Percentiles rank a stretch among this genome's conserved stretches.
Evolutionary conservation across 371 early-diverging fungal genomes (phyloP).

Genomic region (Smittium culicis): DNA sequence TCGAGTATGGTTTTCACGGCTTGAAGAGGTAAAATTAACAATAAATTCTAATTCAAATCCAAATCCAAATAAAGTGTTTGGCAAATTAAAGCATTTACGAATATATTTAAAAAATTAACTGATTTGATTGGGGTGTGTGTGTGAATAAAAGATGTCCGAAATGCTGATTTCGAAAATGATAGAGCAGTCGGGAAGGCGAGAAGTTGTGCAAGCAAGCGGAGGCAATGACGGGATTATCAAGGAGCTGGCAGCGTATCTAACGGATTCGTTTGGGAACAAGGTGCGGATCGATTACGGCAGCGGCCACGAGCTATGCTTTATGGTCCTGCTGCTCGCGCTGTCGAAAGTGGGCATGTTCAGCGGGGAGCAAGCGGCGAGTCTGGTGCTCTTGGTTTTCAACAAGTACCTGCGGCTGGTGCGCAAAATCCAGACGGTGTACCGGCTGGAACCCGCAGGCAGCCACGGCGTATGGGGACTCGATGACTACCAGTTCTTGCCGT

Average conservation of each 20-base stretch:
- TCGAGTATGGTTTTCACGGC: slow-evolving; percentile 52
- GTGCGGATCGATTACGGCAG: slow-evolving; percentile 98
- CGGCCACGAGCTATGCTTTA: slow-evolving; percentile 96
- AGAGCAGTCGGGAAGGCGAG: too few relatives aligned
- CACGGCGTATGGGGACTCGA: slow-evolving; percentile 99
- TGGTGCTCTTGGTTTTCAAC: slow-evolving; percentile 65
- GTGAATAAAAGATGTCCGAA: too few relatives aligned
- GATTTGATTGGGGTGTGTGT: too few relatives aligned
- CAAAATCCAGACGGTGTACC: slow-evolving; percentile 78
- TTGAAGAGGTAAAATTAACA: slow-evolving; percentile 36
- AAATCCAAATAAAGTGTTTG: background rate
- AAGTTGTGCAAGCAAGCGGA: too few relatives aligned
- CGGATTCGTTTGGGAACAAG: slow-evolving; percentile 81
- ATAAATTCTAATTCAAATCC: background rate
- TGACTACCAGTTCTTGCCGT: slow-evolving; percentile 97
- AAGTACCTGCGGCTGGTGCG: slow-evolving; percentile 79
- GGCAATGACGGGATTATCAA: too few relatives aligned
- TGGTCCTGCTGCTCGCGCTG: slow-evolving; percentile 77
- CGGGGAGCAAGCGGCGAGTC: slow-evolving; percentile 51
- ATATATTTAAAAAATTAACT: background rate
- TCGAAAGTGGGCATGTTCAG: slow-evolving; percentile 53
- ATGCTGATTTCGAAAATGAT: too few relatives aligned
- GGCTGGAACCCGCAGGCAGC: slow-evolving; percentile 97
- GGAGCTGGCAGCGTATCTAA: too few relatives aligned
- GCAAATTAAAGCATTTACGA: background rate